Evolutionary conservation across 768 basidiomycete species (phyloP), one percentile per base, ranked within the genome.

Genomic region (Rhizopogon rudus): DNA sequence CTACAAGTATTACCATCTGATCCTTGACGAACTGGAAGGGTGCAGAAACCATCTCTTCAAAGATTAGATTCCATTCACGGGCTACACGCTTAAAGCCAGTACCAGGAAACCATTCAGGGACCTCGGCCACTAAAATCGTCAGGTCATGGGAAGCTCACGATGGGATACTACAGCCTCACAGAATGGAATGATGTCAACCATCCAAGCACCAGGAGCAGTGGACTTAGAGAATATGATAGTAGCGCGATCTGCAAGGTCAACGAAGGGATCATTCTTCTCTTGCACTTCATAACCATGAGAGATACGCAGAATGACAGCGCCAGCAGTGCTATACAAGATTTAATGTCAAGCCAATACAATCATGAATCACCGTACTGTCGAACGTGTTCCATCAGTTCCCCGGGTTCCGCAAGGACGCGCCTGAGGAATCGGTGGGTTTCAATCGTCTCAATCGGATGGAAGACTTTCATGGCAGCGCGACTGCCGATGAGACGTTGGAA

Each of bases 71-170:
- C 82, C 83, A 86, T 44, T 70, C 71, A 35, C 69, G 71, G 3
- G 84, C 85, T 58, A 70, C 78, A 57, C 67, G 62, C 62, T 81
- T 74, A 67, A 84, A 86, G 0, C 73, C 73, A 44, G 77, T 76
- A 0, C 82, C 82, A 25, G 83, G 83, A 22, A 83, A 61, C 79
- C 82, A 81, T 58, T 77, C 75, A 0, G 84, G 84, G 22, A 86
- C 61, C 17, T 74, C 59, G 40, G 73, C 70, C 58, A 86, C 62
- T 55, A 62, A 4, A 28, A 64, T 31, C 1, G 43, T 44, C 22
- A 33, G 22, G n/a, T n/a, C n/a, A 61, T 13, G 56, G 44, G 2
- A 20, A 14, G 2, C 22, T 1, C 0, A 14, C 39, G 1, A 1
- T 31, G 29, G 14, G 3, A 9, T 10, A 33, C 3, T 29, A 40